phyloP scores from a whole-genome alignment of 495 filamentous ascomycete genomes.

The Corynascus novoguineensis region DNA sequence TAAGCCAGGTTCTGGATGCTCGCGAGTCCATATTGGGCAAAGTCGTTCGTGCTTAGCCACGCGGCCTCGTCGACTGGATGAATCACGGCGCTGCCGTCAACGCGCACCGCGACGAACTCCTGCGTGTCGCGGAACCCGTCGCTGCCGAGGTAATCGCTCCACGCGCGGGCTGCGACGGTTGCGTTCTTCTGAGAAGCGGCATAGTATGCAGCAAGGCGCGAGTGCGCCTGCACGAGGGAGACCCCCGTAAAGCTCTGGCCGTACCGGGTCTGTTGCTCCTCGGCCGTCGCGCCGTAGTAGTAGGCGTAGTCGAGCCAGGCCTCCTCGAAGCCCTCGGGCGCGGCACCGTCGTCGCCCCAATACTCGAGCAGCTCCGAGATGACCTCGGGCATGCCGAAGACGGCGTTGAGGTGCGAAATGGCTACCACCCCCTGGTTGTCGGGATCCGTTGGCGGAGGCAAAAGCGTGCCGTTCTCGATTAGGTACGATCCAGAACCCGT shows the following conservation, averaged over 20 bases:
- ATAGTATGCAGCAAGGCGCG: not conserved
- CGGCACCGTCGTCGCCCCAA: not conserved
- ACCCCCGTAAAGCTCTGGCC: not conserved
- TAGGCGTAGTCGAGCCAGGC: slow-evolving; percentile 3
- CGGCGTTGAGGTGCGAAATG: slow-evolving; percentile 2
- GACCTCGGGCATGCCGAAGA: slow-evolving; percentile 4
- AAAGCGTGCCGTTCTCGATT: not conserved
- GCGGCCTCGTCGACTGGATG: not conserved
- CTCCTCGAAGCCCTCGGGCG: not conserved
- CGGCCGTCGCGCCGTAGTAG: not conserved
- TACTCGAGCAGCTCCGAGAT: slow-evolving; percentile 4
- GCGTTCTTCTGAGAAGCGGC: not conserved
- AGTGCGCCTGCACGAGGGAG: slow-evolving; percentile 1
- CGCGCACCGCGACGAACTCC: not conserved
- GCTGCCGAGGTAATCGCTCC: not conserved
- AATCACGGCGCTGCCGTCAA: not conserved
- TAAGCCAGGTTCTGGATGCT: slow-evolving; percentile 4
- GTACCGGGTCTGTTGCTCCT: not conserved
- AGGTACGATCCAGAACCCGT: not conserved
- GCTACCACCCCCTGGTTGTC: not conserved
- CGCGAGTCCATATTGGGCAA: not conserved
- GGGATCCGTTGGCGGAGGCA: not conserved
- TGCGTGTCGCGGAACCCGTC: not conserved
- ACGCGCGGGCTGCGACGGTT: not conserved
- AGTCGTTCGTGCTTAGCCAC: not conserved